Evolutionary conservation across 1,284 basidiomycete species (phyloP).

Genomic region (Pisolithus thermaeus): DNA sequence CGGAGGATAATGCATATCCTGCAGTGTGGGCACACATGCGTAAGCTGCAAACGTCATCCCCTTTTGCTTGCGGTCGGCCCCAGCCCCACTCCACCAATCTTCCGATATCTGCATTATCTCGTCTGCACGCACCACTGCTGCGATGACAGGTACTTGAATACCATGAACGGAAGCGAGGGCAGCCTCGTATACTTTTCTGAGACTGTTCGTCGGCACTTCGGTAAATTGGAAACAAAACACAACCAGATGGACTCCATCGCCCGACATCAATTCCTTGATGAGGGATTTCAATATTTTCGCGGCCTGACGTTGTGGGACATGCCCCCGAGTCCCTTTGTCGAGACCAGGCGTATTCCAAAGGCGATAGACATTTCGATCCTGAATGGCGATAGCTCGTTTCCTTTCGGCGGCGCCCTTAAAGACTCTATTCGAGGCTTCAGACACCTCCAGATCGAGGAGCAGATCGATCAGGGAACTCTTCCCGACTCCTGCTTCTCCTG

Average conservation of each 20-base stretch:
- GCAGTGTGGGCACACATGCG: neutral
- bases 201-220: neutral
- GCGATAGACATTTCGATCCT: neutral
- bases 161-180: constrained; percentile 16
- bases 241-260: neutral
- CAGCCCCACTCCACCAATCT: neutral
- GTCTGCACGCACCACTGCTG: constrained; percentile 15
- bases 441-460: neutral
- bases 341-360: neutral
- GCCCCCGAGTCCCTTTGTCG: neutral
- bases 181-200: constrained; percentile 18
- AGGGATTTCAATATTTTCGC: neutral
- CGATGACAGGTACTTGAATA: constrained; percentile 17
- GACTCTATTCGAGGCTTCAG: neutral
- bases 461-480: constrained; percentile 2
- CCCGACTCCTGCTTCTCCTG: constrained; percentile 1
- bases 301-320: neutral
- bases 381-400: neutral
- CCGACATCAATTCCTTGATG: neutral
- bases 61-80: neutral
- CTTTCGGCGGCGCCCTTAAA: neutral
- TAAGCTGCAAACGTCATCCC: neutral
- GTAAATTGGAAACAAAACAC: neutral
- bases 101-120: neutral
- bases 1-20: neutral